A percentile compares a stretch with the other conserved stretches of the same genome.
phyloP scores from a whole-genome alignment of 352 stramenopile genomes.

The Pilasporangium apinafurcum region DNA sequence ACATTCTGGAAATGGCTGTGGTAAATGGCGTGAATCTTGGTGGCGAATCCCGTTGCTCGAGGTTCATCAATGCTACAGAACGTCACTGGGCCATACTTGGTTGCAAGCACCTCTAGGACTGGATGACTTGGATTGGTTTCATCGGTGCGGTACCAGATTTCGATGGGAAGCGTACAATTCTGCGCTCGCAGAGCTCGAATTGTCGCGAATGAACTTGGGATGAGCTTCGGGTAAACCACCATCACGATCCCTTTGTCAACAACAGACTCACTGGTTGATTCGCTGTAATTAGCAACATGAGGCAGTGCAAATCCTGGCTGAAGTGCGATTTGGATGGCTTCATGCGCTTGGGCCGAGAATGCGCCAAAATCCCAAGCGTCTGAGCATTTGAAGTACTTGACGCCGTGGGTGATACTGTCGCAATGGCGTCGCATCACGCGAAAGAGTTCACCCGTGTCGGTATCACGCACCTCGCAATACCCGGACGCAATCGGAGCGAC shows the following conservation, averaged over 20 bases:
- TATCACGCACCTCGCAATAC: constrained; percentile 22
- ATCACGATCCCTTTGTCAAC: constrained; percentile 53
- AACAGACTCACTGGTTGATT: constrained; percentile 15
- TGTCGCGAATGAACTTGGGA: constrained; percentile 55
- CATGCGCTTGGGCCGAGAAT: constrained; percentile 11
- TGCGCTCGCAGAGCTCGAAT: constrained; percentile 35
- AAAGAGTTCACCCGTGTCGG: constrained; percentile 10
- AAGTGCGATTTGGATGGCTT: constrained; percentile 3
- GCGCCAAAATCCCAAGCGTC: constrained; percentile 13
- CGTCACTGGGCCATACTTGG: constrained; percentile 25
- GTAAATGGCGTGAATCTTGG: constrained; percentile 57
- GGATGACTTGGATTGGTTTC: constrained; percentile 5
- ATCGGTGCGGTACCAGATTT: constrained; percentile 44
- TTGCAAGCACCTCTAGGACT: constrained; percentile 21
- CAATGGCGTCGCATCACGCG: constrained; percentile 12
- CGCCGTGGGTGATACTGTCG: constrained; percentile 6
- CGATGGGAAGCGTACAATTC: constrained; percentile 50
- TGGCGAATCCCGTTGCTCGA: constrained; percentile 32
- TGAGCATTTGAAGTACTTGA: constrained; percentile 12
- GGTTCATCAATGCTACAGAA: constrained; percentile 43
- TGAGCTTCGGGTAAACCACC: constrained; percentile 59
- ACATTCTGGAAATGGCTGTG: constrained; percentile 55
- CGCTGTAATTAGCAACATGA: too few species aligned
- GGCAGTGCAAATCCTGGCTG: constrained; percentile 4
- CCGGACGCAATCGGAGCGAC: constrained; percentile 8